Evolutionary conservation across 208 protist genomes (phyloP).

Genomic region (Acanthamoeba lenticulata): DNA sequence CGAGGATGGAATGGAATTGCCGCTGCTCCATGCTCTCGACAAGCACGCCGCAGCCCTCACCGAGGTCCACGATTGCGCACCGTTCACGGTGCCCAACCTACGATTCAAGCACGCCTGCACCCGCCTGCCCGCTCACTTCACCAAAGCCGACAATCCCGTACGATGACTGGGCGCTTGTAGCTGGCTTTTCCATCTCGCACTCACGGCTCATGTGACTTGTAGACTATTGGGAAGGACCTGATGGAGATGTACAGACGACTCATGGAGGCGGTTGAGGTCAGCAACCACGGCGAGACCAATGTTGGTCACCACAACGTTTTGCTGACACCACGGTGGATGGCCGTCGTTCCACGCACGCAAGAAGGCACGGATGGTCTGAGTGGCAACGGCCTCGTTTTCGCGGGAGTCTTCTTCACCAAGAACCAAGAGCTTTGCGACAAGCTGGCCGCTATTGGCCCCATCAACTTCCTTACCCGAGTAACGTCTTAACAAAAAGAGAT

Average conservation of each 20-base stretch:
- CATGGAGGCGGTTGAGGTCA: neutral
- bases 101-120: neutral
- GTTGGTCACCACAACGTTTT: constrained; percentile 39
- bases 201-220: neutral
- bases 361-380: constrained; percentile 15
- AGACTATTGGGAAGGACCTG: neutral
- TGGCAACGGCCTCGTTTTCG: constrained; percentile 19
- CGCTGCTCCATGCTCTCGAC: neutral
- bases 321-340: constrained; percentile 11
- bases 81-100: constrained; percentile 7
- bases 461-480: neutral
- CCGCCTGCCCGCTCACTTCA: neutral
- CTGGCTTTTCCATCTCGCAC: neutral
- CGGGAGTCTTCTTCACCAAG: constrained; percentile 30
- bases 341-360: constrained; percentile 8
- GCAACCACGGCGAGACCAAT: neutral
- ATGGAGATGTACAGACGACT: neutral
- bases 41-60: neutral
- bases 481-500: neutral
- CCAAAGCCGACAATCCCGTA: neutral
- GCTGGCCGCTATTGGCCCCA: neutral
- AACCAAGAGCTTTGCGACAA: neutral
- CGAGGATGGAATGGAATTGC: neutral
- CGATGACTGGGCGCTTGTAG: neutral
- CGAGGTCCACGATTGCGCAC: neutral